These are phyloP conservation scores for Amanita thiersii DNA, from an alignment of 768 basidiomycete genomes.

Conservation along the genomic window DNA sequence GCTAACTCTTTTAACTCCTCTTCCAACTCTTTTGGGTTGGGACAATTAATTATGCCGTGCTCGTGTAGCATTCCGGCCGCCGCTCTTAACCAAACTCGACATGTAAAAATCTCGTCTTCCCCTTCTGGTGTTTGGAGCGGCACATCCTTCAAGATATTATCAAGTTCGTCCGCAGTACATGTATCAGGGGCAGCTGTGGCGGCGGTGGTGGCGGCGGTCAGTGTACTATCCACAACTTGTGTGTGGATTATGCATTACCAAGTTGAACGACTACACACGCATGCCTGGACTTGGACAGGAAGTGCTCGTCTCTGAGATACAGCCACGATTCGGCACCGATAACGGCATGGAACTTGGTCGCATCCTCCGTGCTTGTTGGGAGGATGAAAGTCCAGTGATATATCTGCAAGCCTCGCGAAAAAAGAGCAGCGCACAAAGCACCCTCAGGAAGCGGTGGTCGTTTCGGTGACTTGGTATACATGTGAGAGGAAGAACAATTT, in stretches of 20 bases:
- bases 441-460: constrained; percentile 5
- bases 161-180: constrained; percentile 5
- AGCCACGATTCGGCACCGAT: constrained; percentile 6
- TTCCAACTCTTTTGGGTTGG: constrained; percentile 1
- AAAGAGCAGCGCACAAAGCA: constrained; percentile 4
- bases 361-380: constrained; percentile 6
- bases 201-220: no score
- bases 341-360: constrained; percentile 7
- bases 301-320: constrained; percentile 6
- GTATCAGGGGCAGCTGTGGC: constrained; percentile 1
- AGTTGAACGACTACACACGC: constrained; percentile 8
- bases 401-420: constrained; percentile 1
- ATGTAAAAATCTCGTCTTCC: constrained; percentile 5
- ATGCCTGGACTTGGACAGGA: constrained; percentile 3
- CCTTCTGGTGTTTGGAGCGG: neutral
- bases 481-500: no score
- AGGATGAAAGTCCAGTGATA: constrained; percentile 9
- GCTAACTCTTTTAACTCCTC: constrained; percentile 4
- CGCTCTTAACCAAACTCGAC: constrained; percentile 4
- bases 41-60: constrained; percentile 3
- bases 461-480: neutral
- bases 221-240: no score
- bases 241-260: neutral
- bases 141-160: neutral
- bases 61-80: constrained; percentile 4